These are phyloP conservation scores for Russula sp. DNA, from an alignment of 768 basidiomycete genomes.

Conservation along the genomic window DNA sequence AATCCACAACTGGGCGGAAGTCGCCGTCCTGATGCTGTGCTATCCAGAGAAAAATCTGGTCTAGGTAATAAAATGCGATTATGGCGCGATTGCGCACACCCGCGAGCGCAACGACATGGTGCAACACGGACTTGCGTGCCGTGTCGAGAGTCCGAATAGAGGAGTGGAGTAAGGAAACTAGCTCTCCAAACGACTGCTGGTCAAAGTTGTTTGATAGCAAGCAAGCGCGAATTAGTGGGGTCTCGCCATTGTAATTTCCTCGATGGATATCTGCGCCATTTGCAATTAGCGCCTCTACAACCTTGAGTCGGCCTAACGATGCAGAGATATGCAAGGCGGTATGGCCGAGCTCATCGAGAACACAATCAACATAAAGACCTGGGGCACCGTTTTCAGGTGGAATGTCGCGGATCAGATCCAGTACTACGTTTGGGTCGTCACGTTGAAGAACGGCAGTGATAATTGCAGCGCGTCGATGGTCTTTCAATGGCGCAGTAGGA, in stretches of 20 bases:
- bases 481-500: conserved; percentile 46
- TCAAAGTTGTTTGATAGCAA: conserved; percentile 86
- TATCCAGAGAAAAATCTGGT: conserved; percentile 84
- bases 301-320: conserved; percentile 69
- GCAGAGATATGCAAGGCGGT: conserved; percentile 92
- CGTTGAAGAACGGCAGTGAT: conserved; percentile 64
- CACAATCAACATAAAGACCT: conserved; percentile 64
- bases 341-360: conserved; percentile 93
- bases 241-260: conserved; percentile 93
- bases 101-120: conserved; percentile 88
- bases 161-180: conserved; percentile 61
- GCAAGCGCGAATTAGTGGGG: conserved; percentile 87
- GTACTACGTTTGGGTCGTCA: conserved; percentile 61
- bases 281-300: conserved; percentile 65
- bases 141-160: conserved; percentile 89
- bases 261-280: conserved; percentile 84
- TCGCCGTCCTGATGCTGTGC: conserved; percentile 72
- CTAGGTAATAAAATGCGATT: conserved; percentile 87
- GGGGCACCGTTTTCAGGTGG: conserved; percentile 42
- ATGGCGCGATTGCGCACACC: conserved; percentile 86
- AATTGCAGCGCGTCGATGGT: conserved; percentile 58
- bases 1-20: conserved; percentile 77
- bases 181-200: conserved; percentile 62
- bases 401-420: conserved; percentile 66
- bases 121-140: conserved; percentile 78